Percentiles rank a stretch among this genome's conserved stretches.
phyloP scores from a whole-genome alignment of 208 protist genomes.

The Tetramitus jugosus region DNA sequence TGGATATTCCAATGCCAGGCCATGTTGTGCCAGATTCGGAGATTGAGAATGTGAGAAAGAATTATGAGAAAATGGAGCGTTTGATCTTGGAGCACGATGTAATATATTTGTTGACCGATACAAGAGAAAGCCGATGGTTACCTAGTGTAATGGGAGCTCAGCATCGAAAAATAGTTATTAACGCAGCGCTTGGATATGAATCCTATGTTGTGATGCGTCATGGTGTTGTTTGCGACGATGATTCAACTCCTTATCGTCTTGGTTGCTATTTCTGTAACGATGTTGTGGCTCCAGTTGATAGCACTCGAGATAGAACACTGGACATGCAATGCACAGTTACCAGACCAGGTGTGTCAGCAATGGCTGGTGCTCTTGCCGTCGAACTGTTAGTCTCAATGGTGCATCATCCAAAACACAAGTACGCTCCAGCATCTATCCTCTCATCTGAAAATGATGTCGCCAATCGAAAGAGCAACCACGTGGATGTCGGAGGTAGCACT shows the following conservation, averaged over 20 bases:
- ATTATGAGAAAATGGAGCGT: slow-evolving; percentile 54
- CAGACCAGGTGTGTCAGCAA: slow-evolving; percentile 73
- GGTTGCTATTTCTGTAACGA: slow-evolving; percentile 98
- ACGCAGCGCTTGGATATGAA: slow-evolving; percentile 94
- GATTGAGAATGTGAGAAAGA: slow-evolving; percentile 32
- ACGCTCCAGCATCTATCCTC: slow-evolving; percentile 48
- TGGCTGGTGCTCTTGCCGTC: slow-evolving; percentile 80
- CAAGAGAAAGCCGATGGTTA: slow-evolving; percentile 88
- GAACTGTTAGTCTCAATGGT: slow-evolving; percentile 83
- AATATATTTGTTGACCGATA: slow-evolving; percentile 94
- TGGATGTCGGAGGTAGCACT: slow-evolving; percentile 23
- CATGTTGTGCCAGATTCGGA: slow-evolving; percentile 19
- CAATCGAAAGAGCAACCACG: slow-evolving; percentile 16
- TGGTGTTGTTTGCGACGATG: slow-evolving; percentile 46
- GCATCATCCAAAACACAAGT: slow-evolving; percentile 70
- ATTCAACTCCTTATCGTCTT: slow-evolving; percentile 31
- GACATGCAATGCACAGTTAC: slow-evolving; percentile 98
- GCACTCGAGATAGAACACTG: slow-evolving; percentile 79
- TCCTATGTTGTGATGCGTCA: slow-evolving; percentile 94
- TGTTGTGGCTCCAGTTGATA: slow-evolving; percentile 75
- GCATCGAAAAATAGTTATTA: slow-evolving; percentile 79
- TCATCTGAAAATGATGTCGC: background rate
- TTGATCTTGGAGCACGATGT: slow-evolving; percentile 81
- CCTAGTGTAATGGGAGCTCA: slow-evolving; percentile 77
- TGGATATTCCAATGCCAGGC: slow-evolving; percentile 23